Conservation (phyloP, 208 protist genomes). For the Trypanosoma melophagium region DNA sequence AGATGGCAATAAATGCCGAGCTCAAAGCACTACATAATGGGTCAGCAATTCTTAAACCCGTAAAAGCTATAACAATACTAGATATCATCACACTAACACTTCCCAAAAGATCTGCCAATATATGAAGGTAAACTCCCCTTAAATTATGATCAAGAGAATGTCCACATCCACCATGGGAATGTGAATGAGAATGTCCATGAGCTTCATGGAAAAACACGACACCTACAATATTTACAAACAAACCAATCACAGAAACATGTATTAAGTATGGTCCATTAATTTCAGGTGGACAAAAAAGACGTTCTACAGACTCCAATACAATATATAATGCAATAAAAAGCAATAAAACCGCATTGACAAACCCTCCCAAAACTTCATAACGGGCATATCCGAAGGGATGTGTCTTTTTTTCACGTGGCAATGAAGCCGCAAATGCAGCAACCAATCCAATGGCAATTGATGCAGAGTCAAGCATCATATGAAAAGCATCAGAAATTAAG, state of each 20-base stretch:
- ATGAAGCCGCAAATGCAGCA: constrained; percentile 89
- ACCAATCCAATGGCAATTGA: constrained; percentile 94
- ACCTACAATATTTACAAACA: constrained; percentile 84
- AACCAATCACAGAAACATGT: constrained; percentile 71
- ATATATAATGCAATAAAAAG: constrained; percentile 80
- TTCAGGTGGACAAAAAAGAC: constrained; percentile 75
- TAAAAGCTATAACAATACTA: constrained; percentile 63
- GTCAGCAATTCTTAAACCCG: constrained; percentile 62
- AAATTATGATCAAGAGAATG: constrained; percentile 75
- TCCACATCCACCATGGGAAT: constrained; percentile 38
- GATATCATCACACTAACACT: constrained; percentile 88
- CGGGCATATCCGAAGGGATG: constrained; percentile 81
- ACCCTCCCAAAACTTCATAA: constrained; percentile 82
- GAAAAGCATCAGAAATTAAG: constrained; percentile 95
- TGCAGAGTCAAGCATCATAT: constrained; percentile 97
- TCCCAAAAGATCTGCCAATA: constrained; percentile 85
- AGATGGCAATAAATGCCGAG: constrained; percentile 62
- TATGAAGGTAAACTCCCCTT: constrained; percentile 85
- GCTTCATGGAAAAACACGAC: constrained; percentile 84
- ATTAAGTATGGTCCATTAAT: constrained; percentile 79
- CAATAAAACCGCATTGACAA: constrained; percentile 86
- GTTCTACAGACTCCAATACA: constrained; percentile 75
- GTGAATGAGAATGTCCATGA: constrained; percentile 50
- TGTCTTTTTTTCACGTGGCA: constrained; percentile 74
- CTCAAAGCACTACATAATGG: constrained; percentile 80